A percentile compares a stretch with the other conserved stretches of the same genome.
Evolutionary conservation across 1,284 basidiomycete genomes (phyloP).

Genomic region (Gomphus bonarii): DNA sequence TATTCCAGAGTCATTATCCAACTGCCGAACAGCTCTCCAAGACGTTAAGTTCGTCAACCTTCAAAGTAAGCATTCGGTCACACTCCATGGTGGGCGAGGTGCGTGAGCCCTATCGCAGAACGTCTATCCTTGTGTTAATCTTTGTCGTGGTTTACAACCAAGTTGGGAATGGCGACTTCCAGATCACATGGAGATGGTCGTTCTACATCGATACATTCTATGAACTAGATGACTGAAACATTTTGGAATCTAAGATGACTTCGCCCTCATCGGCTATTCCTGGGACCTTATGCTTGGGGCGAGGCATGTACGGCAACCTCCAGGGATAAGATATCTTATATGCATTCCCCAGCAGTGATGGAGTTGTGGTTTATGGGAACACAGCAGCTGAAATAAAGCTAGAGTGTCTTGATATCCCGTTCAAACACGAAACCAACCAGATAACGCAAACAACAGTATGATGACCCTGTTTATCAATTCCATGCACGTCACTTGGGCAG

Average conservation of each 20-base stretch:
- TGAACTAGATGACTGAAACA: constrained; percentile 9
- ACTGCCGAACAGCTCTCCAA: no score
- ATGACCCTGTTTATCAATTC: constrained; percentile 1
- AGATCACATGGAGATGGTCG: constrained; percentile 7
- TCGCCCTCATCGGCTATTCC: constrained; percentile 10
- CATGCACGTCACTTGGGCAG: constrained; percentile 5
- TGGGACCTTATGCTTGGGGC: constrained; percentile 13
- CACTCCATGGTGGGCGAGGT: constrained; percentile 12
- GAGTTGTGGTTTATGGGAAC: constrained; percentile 8
- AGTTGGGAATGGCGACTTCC: constrained; percentile 12
- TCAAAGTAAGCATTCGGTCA: constrained; percentile 8
- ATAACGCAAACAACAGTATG: constrained; percentile 10
- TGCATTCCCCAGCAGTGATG: background rate
- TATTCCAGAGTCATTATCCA: no score
- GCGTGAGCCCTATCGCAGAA: background rate
- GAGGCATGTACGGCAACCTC: constrained; percentile 1
- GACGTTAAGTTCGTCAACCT: no score
- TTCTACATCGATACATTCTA: constrained; percentile 11
- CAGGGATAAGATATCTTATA: constrained; percentile 6
- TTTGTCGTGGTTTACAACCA: constrained; percentile 12
- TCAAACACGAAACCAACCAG: constrained; percentile 1
- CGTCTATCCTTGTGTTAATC: background rate
- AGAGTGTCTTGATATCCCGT: constrained; percentile 1
- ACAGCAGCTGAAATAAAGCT: background rate
- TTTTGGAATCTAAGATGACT: constrained; percentile 9